Base-by-base conservation (phyloP, 2,329 filamentous ascomycete species). In the Mycosphaerella sp. region DNA sequence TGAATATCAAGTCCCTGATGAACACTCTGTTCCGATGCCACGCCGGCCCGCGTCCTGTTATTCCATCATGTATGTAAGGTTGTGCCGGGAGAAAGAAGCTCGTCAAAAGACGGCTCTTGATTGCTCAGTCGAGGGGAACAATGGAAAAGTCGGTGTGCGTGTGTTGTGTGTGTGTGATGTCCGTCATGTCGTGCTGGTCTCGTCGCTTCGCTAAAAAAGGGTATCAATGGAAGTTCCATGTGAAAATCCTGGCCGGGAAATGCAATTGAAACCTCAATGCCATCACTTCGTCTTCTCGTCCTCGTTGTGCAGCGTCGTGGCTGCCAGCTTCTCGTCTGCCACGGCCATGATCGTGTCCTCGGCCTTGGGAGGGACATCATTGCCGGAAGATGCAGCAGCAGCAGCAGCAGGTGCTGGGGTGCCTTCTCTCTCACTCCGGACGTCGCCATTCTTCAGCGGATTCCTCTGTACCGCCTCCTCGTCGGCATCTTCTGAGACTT, bases 381-480 rank as follows among this genome's bases (percentile, higher is more conserved):
- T 59, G 41, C 40, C 48, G n/a, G 56, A 49, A 21, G 52, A 53
- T 45, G 56, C 43, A 14, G 32, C 42, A 12, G 55, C 21, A 10
- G 78, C 43, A 14, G 32, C 42, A 12, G 55, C n/a, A 10, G 78
- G 77, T 32, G 73, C 77, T 39, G 78, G 77, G 42, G 77, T 80
- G 45, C 72, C 76, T 68, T 79, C 78, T 54, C 77, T 73, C 54
- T 74, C 70, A 56, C 68, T 73, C 57, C 76, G 53, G 23, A 56
- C 58, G 45, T 57, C 54, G 14, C 52, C 68, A 34, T 63, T 57
- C 38, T 65, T 63, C 43, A 59, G 49, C 44, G 78, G 71, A 55
- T 76, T 77, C 75, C 88, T 91, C 69, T 82, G 81, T 57, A 93
- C 87, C 75, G 95, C 89, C 71, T 86, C 91, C 61, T 82, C 85